Base-by-base conservation (phyloP, 768 basidiomycete species). In the Tricholoma terreum region DNA sequence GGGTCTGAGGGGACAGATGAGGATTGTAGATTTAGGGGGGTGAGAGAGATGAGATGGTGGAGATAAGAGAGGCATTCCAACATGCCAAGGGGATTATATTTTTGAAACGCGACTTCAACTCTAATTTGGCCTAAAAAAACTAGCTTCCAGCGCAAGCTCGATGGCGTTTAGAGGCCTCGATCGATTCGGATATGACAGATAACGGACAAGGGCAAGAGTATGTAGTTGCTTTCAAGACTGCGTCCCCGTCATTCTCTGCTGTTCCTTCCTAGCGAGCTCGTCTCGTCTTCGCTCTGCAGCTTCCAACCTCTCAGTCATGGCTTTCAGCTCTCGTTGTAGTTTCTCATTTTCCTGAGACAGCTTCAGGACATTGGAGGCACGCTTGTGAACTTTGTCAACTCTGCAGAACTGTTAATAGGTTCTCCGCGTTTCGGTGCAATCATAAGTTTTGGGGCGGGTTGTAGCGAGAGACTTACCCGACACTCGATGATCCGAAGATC, bases 321-420 rank as follows among this genome's bases (percentile, higher is more conserved):
- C 87, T 66, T 78, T 84, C 65, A 92, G 79, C 71, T 90, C 84
- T 50, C 80, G 85, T 71, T 87, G 85, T 58, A 92, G 75, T 70
- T 85, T 87, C 69, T 89, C 86, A 69, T 91, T 87, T 77, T 92
- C 90, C 73, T 87, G 79, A 19, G 86, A 79, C 34, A 92, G 77
- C 66, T 87, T 89, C 66, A 89, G 69, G 57, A 92, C 87, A 70
- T 87, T 90, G 64, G 86, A 88, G 40, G 84, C 85, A 59, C 90
- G 84, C 72, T 90, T 91, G 67, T 88, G 76, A 27, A 81, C 73
- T 69, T 80, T 81, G 54, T 74, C 76, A 48, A 74, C 66, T 63
- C 81, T 81, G 67, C 55, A 65, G 55, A 61, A 59, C 22, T 24
- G 49, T 49, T 61, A 55, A 57, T 58, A 63, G 53, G 61, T 68